A percentile compares a stretch with the other conserved stretches of the same genome.
phyloP scores from a whole-genome alignment of 2,329 filamentous ascomycete species.

The Setomelanomma holmii region DNA sequence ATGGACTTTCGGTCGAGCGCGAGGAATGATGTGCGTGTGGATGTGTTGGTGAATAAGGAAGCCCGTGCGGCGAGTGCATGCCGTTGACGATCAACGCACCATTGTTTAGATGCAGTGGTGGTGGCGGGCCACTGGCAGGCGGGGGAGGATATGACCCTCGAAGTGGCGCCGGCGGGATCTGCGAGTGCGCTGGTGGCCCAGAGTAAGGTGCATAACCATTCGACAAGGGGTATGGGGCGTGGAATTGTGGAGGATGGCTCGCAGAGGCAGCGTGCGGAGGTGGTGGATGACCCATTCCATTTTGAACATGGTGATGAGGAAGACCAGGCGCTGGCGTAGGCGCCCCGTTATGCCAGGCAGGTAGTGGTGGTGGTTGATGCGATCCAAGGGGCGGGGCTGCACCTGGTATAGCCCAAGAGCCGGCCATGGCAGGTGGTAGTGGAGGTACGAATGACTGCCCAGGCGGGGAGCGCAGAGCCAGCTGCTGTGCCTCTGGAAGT shows the following conservation, averaged over 20 bases:
- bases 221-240: slow-evolving; percentile 41
- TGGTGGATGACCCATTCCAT: slow-evolving; percentile 38
- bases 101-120: slow-evolving; percentile 43
- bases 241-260: slow-evolving; percentile 39
- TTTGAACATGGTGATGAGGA: slow-evolving; percentile 37
- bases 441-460: slow-evolving; percentile 34
- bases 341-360: slow-evolving; percentile 39
- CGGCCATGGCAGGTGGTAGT: slow-evolving; percentile 25
- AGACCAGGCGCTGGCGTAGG: slow-evolving; percentile 31
- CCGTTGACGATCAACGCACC: slow-evolving; percentile 45
- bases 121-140: slow-evolving; percentile 35
- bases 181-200: slow-evolving; percentile 35
- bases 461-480: slow-evolving; percentile 42
- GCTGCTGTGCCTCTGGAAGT: slow-evolving; percentile 42
- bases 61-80: slow-evolving; percentile 45
- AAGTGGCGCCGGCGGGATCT: slow-evolving; percentile 36
- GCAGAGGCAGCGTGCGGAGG: slow-evolving; percentile 31
- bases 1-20: slow-evolving; percentile 46
- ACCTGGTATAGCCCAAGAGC: slow-evolving; percentile 31
- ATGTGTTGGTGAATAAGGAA: slow-evolving; percentile 47
- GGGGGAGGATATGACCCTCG: slow-evolving; percentile 38
- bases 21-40: slow-evolving; percentile 42
- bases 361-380: slow-evolving; percentile 38
- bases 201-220: slow-evolving; percentile 46
- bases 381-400: slow-evolving; percentile 21